Evolutionary conservation across 2,329 filamentous ascomycete genomes (phyloP).

Genomic region (Aspergillus uvarum): DNA sequence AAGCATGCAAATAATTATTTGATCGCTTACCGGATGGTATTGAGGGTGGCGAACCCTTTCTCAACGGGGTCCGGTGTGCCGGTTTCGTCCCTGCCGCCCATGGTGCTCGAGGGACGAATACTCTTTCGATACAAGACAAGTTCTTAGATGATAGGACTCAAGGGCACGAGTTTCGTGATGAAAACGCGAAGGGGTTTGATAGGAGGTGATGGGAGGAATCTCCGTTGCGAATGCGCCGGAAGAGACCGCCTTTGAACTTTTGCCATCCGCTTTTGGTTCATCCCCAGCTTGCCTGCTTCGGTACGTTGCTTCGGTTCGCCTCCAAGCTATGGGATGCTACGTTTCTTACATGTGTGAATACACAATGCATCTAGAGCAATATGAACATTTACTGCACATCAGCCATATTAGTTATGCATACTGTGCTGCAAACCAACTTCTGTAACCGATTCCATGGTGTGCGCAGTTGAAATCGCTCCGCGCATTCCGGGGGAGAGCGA

Average conservation of each 20-base stretch:
- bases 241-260: constrained; percentile 24
- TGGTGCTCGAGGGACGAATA: constrained; percentile 29
- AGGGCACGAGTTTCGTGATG: constrained; percentile 14
- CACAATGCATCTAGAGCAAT: not conserved
- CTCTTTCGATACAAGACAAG: not conserved
- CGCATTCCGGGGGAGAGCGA: not conserved
- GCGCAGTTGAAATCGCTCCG: not conserved
- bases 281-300: constrained; percentile 3
- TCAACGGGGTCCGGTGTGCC: constrained; percentile 62
- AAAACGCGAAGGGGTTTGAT: constrained; percentile 7
- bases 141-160: constrained; percentile 11
- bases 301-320: not conserved
- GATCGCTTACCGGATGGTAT: constrained; percentile 69
- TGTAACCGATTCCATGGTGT: not conserved
- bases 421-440: not conserved
- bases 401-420: not conserved
- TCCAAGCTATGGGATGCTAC: not conserved
- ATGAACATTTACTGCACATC: not conserved
- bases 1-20: constrained; percentile 9
- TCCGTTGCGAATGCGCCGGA: constrained; percentile 13
- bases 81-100: constrained; percentile 59
- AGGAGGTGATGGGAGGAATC: constrained; percentile 18
- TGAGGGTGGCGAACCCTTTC: constrained; percentile 79
- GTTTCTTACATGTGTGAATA: not conserved
- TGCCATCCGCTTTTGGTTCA: constrained; percentile 18